Conservation (phyloP, 2,329 filamentous ascomycete genomes). For the Aureobasidium sp. region DNA sequence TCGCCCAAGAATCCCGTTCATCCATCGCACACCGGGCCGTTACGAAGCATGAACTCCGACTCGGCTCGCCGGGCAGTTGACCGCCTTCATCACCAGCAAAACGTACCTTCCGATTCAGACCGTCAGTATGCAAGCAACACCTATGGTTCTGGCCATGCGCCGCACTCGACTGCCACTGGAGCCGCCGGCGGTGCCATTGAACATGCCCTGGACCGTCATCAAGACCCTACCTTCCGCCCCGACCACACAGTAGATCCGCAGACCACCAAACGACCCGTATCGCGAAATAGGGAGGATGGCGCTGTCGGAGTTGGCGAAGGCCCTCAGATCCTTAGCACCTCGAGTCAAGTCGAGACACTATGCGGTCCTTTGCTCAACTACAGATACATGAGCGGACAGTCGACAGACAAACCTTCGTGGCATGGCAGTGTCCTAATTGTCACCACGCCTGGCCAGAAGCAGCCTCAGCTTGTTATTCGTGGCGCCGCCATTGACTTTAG, state of each 20-base stretch:
- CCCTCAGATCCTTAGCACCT: slow-evolving; percentile 36
- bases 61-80: slow-evolving; percentile 5
- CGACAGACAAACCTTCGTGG: slow-evolving; percentile 50
- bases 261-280: not conserved
- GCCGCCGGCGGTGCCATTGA: not conserved
- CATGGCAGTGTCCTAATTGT: slow-evolving; percentile 81
- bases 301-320: slow-evolving; percentile 33
- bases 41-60: not conserved
- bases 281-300: slow-evolving; percentile 14
- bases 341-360: slow-evolving; percentile 46
- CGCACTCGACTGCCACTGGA: not conserved
- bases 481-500: slow-evolving; percentile 30
- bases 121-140: not conserved
- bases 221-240: slow-evolving; percentile 5
- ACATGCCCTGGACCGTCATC: slow-evolving; percentile 4
- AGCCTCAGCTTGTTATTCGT: slow-evolving; percentile 52
- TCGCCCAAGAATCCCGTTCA: no score
- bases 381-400: slow-evolving; percentile 56
- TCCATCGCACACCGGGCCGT: not conserved
- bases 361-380: slow-evolving; percentile 73
- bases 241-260: slow-evolving; percentile 3
- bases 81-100: slow-evolving; percentile 12
- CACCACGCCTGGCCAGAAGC: slow-evolving; percentile 59
- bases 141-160: not conserved
- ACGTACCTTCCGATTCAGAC: not conserved